Base-by-base conservation (phyloP, 208 protist species). In the Trypanosoma congolense region DNA sequence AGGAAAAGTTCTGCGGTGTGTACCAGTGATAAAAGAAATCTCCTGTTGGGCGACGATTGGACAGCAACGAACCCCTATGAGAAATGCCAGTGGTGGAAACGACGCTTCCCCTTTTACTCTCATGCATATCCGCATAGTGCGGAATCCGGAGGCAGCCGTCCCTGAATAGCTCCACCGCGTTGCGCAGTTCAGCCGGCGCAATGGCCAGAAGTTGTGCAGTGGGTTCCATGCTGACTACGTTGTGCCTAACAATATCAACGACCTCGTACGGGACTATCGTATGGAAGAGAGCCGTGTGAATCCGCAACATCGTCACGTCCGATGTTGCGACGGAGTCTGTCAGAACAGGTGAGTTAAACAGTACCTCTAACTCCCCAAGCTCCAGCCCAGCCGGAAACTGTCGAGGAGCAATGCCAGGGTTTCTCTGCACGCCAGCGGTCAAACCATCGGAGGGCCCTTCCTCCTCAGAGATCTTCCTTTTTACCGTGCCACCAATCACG, bases 401-500 rank as follows among this genome's bases (percentile, higher is more conserved):
- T 12, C 46, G 9, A 18, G 33, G 28, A 25, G 5, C 19, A 33
- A 45, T 45, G 30, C 22, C 24, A 43, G 28, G 19, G 4, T n/a
- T 0, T 31, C 18, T 24, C 21, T 14, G 9, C 21, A n/a, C 30
- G 22, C 6, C 14, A 6, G 6, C 19, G 10, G 21, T 12, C 26
- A 31, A 14, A 14, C 4, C 21, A 31, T 51, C 25, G 18, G 4
- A n/a, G n/a, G 33, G 18, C 21, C 1, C n/a, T 36, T 58, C 12
- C 9, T 12, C 33, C 6, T 12, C 33, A 12, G 33, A 2, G 2
- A 57, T 16, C 8, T 21, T 38, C 48, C 57, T 54, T 43, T 54
- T 59, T 14, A 89, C 73, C 2, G 61, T 72, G 26, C 87, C 87
- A 12, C 72, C 73, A 47, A 94, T 70, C 25, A 94, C 68, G 9